These are phyloP conservation scores for Eutrema japonicum DNA, from an alignment of 345 rosid genomes.

Conservation along the genomic window DNA sequence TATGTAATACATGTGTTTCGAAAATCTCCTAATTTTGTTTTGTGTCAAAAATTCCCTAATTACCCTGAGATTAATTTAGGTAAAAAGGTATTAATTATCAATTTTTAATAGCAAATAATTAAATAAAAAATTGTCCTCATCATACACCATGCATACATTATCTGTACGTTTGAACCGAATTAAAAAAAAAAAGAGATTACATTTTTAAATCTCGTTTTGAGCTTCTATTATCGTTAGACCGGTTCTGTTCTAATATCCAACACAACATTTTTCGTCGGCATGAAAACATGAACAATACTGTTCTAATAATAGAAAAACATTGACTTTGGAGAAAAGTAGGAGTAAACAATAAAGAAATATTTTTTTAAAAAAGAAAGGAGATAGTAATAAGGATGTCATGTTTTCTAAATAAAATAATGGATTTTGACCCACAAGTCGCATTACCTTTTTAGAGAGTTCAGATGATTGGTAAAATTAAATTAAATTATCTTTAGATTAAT, in stretches of 20 bases:
- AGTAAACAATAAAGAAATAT: slow-evolving; percentile 6
- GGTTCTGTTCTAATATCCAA: neutral
- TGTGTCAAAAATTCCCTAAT: no score
- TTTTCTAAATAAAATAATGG: slow-evolving; percentile 6
- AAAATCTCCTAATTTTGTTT: no score
- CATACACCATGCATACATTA: neutral
- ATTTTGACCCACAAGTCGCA: slow-evolving; percentile 27
- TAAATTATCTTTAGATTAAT: slow-evolving; percentile 23
- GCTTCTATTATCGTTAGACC: neutral
- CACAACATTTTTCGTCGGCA: slow-evolving; percentile 16
- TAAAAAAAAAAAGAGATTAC: neutral
- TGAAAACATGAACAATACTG: slow-evolving; percentile 16
- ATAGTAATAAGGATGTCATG: slow-evolving; percentile 22
- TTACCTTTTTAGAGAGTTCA: slow-evolving; percentile 32
- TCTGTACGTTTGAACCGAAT: neutral
- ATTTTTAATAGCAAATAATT: neutral
- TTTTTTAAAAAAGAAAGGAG: neutral
- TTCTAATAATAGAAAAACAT: slow-evolving; percentile 25
- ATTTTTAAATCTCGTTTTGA: neutral
- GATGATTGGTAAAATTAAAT: slow-evolving; percentile 31
- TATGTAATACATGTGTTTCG: no score
- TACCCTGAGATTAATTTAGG: no score
- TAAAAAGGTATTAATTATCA: no score
- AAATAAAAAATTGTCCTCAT: neutral
- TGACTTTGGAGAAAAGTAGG: slow-evolving; percentile 36